These are phyloP conservation scores for Plasmodium coatneyi DNA, from an alignment of 169 alveolate genomes.

Conservation along the genomic window DNA sequence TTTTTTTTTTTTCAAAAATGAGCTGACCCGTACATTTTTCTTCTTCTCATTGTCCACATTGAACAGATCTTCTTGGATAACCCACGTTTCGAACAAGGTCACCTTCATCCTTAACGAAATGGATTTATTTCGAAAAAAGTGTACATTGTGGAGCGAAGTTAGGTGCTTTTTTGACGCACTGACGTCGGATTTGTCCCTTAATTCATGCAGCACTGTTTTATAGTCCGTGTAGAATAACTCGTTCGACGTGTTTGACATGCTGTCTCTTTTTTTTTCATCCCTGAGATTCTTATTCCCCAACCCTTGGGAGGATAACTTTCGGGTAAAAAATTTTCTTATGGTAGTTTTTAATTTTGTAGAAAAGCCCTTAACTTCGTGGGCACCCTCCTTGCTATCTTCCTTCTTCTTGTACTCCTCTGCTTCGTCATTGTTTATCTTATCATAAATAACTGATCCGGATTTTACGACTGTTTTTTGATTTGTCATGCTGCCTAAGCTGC, in stretches of 20 bases:
- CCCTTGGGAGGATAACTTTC: slow-evolving; percentile 14
- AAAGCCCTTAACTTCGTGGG: slow-evolving; percentile 8
- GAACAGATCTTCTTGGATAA: slow-evolving; percentile 57
- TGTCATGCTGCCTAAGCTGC: neutral
- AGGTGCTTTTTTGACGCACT: neutral
- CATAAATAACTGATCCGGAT: neutral
- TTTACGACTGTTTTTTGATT: neutral
- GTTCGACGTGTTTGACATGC: neutral
- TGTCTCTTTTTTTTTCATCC: neutral
- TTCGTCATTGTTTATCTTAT: slow-evolving; percentile 4
- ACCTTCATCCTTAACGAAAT: slow-evolving; percentile 20
- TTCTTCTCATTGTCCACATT: neutral
- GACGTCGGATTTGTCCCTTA: neutral
- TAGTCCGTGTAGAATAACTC: neutral
- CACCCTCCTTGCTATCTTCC: neutral
- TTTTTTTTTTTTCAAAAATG: slow-evolving; percentile 10
- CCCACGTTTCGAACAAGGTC: slow-evolving; percentile 28
- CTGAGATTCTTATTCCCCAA: slow-evolving; percentile 2
- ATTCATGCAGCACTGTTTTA: neutral
- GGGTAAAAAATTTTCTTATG: slow-evolving; percentile 41
- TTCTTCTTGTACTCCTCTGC: slow-evolving; percentile 13
- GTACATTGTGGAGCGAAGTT: neutral
- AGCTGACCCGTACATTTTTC: slow-evolving; percentile 8
- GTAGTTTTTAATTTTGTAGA: slow-evolving; percentile 69
- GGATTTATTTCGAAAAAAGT: neutral